Conservation (phyloP, 2,329 filamentous ascomycete species). For the Talaromyces sp. region DNA sequence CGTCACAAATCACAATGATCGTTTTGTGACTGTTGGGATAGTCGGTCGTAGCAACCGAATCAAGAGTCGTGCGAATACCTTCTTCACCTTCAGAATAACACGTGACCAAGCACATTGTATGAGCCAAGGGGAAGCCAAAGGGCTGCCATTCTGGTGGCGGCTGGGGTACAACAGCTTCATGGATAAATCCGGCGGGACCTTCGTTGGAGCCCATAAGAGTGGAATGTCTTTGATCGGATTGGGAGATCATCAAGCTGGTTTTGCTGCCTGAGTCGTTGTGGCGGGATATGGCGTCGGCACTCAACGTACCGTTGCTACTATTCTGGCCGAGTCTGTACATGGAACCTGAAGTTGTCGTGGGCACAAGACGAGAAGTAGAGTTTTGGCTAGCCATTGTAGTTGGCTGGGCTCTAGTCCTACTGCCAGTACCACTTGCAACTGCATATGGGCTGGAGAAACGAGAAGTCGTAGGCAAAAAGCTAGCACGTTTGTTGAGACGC, state of each 20-base stretch:
- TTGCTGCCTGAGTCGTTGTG: slow-evolving; percentile 37
- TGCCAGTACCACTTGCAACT: slow-evolving; percentile 53
- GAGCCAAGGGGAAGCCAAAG: slow-evolving; percentile 89
- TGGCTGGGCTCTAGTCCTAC: slow-evolving; percentile 53
- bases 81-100: slow-evolving; percentile 95
- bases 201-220: slow-evolving; percentile 61
- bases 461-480: slow-evolving; percentile 89
- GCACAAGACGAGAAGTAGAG: slow-evolving; percentile 67
- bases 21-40: slow-evolving; percentile 99
- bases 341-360: slow-evolving; percentile 42
- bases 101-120: slow-evolving; percentile 90
- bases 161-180: slow-evolving; percentile 92
- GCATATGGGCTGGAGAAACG: slow-evolving; percentile 90
- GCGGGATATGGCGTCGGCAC: slow-evolving; percentile 37
- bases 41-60: slow-evolving; percentile 95
- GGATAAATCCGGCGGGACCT: slow-evolving; percentile 90
- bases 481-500: slow-evolving; percentile 60
- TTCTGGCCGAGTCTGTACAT: slow-evolving; percentile 63
- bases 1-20: slow-evolving; percentile 93
- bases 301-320: slow-evolving; percentile 54
- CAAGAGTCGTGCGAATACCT: slow-evolving; percentile 85
- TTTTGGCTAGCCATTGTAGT: slow-evolving; percentile 95
- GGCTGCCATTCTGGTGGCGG: slow-evolving; percentile 96
- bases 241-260: slow-evolving; percentile 60
- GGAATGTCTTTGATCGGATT: slow-evolving; percentile 48